Conservation (phyloP, 257 asterid species). For the Oldenlandia corymbosa region DNA sequence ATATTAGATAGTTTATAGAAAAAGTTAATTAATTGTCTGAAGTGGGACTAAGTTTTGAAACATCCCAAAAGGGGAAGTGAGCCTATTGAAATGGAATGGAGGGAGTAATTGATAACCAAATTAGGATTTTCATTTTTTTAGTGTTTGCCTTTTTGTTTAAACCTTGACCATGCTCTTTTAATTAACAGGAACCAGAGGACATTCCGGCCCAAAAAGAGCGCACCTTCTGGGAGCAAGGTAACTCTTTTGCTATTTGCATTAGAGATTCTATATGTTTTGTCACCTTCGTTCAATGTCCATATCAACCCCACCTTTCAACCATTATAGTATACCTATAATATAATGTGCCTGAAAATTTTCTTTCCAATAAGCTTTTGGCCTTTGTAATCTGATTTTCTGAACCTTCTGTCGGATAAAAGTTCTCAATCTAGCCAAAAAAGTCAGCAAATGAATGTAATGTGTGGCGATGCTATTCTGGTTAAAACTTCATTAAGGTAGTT, state of each 20-base stretch:
- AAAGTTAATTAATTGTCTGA: too few relatives aligned
- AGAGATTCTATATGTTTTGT: not conserved
- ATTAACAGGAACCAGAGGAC: conserved; percentile 79
- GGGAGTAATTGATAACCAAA: not conserved
- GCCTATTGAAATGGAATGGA: too few relatives aligned
- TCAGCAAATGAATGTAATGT: not conserved
- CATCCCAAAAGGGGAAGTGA: too few relatives aligned
- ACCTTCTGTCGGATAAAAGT: not conserved
- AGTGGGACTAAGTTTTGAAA: too few relatives aligned
- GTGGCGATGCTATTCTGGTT: not conserved
- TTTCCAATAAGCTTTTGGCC: not conserved
- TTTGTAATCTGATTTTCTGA: not conserved
- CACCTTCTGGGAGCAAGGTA: conserved; percentile 97
- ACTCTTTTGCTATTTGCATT: conserved; percentile 16
- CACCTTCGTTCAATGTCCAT: not conserved
- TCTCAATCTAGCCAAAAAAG: not conserved
- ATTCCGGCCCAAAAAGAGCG: conserved; percentile 92
- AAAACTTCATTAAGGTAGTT: not conserved
- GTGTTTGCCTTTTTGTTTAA: not conserved
- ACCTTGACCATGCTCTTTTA: conserved; percentile 11
- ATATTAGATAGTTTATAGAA: too few relatives aligned
- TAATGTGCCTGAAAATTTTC: not conserved
- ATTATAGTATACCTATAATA: not conserved
- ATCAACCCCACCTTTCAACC: not conserved
- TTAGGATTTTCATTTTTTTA: not conserved